These are phyloP conservation scores for Linnemannia exigua DNA, from an alignment of 192 early-diverging fungal genomes.

Conservation along the genomic window DNA sequence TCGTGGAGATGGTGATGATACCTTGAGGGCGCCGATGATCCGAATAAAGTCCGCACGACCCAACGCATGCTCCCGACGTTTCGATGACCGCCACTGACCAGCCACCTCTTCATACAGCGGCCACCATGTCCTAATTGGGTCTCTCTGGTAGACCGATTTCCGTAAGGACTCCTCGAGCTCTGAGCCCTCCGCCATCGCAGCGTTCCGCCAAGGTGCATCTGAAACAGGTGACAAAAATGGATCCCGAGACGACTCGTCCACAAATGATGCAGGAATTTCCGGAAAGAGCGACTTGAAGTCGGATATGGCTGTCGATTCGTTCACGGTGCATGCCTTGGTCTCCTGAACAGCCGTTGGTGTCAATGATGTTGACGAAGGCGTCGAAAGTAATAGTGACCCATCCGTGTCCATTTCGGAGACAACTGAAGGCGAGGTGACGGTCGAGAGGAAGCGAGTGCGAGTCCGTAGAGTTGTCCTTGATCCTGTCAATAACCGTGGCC, in stretches of 20 bases:
- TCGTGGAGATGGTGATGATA: constrained; percentile 9
- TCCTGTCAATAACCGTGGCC: neutral
- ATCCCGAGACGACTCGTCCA: constrained; percentile 9
- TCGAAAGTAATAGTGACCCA: constrained; percentile 8
- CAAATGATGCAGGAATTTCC: constrained; percentile 16
- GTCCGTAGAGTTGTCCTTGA: neutral
- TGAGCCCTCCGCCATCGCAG: constrained; percentile 18
- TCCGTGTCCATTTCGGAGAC: neutral
- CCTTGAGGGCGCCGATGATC: constrained; percentile 24
- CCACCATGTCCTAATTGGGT: constrained; percentile 42
- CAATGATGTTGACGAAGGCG: constrained; percentile 13
- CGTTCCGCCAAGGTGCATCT: constrained; percentile 25
- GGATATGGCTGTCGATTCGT: constrained; percentile 7
- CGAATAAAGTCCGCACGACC: constrained; percentile 30
- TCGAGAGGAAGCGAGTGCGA: neutral
- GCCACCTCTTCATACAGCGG: constrained; percentile 37
- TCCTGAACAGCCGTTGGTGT: constrained; percentile 7
- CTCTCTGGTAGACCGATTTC: constrained; percentile 31
- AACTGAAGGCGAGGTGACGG: neutral
- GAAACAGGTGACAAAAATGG: neutral
- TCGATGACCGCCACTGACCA: constrained; percentile 11
- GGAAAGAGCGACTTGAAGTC: constrained; percentile 45
- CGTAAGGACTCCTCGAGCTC: constrained; percentile 37
- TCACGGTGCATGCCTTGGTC: neutral
- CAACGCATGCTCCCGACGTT: constrained; percentile 4